Percentiles rank a stretch among this genome's conserved stretches.
These are phyloP conservation scores for Fusarium sarcochroum DNA, from an alignment of 2,329 filamentous ascomycete genomes.

Conservation along the genomic window DNA sequence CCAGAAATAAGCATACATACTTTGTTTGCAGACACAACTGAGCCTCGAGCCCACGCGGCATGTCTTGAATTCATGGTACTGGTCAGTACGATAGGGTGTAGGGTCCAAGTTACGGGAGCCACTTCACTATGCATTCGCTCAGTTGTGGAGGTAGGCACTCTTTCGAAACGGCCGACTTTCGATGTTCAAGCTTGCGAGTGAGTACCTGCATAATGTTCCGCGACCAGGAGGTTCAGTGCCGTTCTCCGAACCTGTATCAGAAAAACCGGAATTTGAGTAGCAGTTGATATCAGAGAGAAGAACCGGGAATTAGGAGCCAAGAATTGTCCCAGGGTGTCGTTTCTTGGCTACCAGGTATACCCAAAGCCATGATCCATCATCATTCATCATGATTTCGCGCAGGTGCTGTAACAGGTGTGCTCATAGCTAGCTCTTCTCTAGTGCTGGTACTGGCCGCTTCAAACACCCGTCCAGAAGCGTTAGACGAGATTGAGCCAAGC, in stretches of 20 bases:
- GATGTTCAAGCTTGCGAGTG: constrained; percentile 13
- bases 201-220: constrained; percentile 37
- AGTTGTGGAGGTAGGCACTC: not conserved
- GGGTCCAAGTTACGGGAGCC: not conserved
- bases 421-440: constrained; percentile 7
- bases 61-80: not conserved
- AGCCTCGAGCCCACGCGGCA: constrained; percentile 31
- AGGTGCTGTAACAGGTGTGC: constrained; percentile 26
- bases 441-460: constrained; percentile 5
- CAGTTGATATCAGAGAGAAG: not conserved
- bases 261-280: constrained; percentile 25
- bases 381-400: constrained; percentile 32
- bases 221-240: constrained; percentile 22
- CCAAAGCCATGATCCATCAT: constrained; percentile 38
- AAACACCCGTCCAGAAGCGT: constrained; percentile 4
- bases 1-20: constrained; percentile 24
- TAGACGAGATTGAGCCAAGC: constrained; percentile 1
- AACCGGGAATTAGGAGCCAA: constrained; percentile 16
- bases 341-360: constrained; percentile 17
- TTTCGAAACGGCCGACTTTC: constrained; percentile 1
- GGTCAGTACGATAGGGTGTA: not conserved
- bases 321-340: constrained; percentile 3
- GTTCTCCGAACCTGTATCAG: constrained; percentile 4
- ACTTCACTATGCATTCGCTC: not conserved
- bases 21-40: constrained; percentile 4